A percentile compares a stretch with the other conserved stretches of the same genome.
Evolutionary conservation across 2,329 filamentous ascomycete species (phyloP).

Genomic region (Cordyceps fumosorosea): DNA sequence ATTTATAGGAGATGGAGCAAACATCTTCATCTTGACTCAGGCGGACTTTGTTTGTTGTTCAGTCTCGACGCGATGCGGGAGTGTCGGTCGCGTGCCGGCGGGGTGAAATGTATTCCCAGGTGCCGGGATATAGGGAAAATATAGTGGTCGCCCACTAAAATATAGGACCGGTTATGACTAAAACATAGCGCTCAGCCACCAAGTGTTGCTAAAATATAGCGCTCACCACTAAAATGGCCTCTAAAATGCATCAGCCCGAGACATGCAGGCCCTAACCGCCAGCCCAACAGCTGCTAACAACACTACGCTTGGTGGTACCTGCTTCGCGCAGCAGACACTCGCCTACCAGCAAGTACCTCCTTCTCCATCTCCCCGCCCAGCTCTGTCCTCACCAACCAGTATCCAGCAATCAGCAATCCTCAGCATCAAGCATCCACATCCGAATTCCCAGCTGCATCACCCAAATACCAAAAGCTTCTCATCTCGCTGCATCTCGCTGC

Average conservation of each 20-base stretch:
- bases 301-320: too few relatives aligned
- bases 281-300: not conserved
- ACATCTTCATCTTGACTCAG: slow-evolving; percentile 3
- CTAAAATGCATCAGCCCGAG: not conserved
- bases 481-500: too few relatives aligned
- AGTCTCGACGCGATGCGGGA: not conserved
- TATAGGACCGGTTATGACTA: not conserved
- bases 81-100: slow-evolving; percentile 11
- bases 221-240: not conserved
- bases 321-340: too few relatives aligned
- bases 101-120: not conserved
- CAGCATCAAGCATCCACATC: not conserved
- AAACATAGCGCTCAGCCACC: not conserved
- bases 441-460: not conserved
- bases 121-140: not conserved
- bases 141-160: not conserved
- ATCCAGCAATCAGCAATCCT: not conserved
- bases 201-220: not conserved
- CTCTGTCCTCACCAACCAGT: not conserved
- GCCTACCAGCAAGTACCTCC: not conserved
- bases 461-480: not conserved
- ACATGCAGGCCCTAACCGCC: not conserved
- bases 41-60: slow-evolving; percentile 6
- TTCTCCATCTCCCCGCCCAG: slow-evolving; percentile 3
- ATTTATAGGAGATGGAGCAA: not conserved